phyloP scores from a whole-genome alignment of 2,329 filamentous ascomycete species.

The Anthostomella pinea region DNA sequence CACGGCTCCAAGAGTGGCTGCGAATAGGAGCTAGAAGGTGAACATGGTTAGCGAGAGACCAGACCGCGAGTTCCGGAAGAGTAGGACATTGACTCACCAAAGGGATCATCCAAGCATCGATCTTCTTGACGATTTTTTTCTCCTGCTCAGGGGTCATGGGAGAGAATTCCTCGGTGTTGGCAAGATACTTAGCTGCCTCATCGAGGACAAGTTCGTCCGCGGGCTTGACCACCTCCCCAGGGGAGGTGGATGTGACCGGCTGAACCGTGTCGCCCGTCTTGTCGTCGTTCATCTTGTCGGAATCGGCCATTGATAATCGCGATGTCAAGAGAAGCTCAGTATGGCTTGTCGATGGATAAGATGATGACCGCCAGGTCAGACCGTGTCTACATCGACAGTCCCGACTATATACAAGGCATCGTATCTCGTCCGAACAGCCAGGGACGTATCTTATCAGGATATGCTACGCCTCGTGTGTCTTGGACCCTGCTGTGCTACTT shows the following conservation, averaged over 20 bases:
- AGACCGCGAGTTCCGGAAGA: too few species aligned
- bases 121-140: constrained; percentile 27
- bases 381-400: too few species aligned
- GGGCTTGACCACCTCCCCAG: constrained; percentile 4
- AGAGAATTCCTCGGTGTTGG: constrained; percentile 18
- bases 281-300: neutral
- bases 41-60: constrained; percentile 1
- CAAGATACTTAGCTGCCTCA: constrained; percentile 22
- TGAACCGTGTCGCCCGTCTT: constrained; percentile 1
- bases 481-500: too few species aligned
- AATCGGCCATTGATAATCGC: constrained; percentile 2
- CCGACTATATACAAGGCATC: too few species aligned
- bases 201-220: constrained; percentile 10
- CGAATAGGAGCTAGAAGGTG: constrained; percentile 24
- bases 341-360: too few species aligned
- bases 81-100: too few species aligned
- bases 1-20: constrained; percentile 30
- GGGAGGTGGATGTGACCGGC: constrained; percentile 1
- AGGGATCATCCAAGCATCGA: constrained; percentile 28
- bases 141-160: constrained; percentile 30
- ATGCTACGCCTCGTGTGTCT: too few species aligned
- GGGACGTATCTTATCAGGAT: too few species aligned
- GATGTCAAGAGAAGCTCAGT: too few species aligned
- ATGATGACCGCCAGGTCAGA: too few species aligned
- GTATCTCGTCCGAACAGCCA: too few species aligned